Evolutionary conservation across 106 monocot genomes (phyloP).

Genomic region (Gastrodia elata): DNA sequence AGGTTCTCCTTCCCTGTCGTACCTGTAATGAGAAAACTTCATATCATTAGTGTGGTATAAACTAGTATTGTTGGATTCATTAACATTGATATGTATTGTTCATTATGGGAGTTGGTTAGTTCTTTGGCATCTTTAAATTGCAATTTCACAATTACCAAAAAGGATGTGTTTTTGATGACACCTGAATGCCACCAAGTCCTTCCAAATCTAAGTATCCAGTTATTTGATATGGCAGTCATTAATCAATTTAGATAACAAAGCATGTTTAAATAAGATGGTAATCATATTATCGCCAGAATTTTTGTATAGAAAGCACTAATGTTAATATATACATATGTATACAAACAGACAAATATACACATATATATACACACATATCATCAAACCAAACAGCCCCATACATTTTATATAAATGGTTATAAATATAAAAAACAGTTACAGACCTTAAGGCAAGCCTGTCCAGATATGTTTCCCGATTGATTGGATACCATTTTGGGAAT

Average conservation of each 20-base stretch:
- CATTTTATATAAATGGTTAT: not conserved
- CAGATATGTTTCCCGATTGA: constrained; percentile 83
- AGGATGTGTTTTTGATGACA: no score
- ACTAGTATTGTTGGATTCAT: not conserved
- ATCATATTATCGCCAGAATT: no score
- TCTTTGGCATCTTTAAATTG: not conserved
- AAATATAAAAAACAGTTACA: not conserved
- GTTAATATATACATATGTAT: not conserved
- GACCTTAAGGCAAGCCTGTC: constrained; percentile 84
- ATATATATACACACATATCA: no score
- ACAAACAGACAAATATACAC: not conserved
- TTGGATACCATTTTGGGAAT: constrained; percentile 85
- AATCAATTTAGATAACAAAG: not conserved
- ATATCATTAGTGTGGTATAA: not conserved
- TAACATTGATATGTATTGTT: not conserved
- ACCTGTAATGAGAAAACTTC: constrained; percentile 28
- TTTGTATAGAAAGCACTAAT: not conserved
- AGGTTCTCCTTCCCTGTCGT: constrained; percentile 85
- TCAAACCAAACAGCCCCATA: not conserved
- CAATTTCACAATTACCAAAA: not conserved
- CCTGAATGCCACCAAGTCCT: no score
- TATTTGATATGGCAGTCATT: not conserved
- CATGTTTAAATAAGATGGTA: not conserved
- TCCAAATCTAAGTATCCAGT: no score
- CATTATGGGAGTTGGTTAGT: not conserved